These are phyloP conservation scores for Fusarium fujikuroi DNA, from an alignment of 2,329 filamentous ascomycete species.

Conservation along the genomic window DNA sequence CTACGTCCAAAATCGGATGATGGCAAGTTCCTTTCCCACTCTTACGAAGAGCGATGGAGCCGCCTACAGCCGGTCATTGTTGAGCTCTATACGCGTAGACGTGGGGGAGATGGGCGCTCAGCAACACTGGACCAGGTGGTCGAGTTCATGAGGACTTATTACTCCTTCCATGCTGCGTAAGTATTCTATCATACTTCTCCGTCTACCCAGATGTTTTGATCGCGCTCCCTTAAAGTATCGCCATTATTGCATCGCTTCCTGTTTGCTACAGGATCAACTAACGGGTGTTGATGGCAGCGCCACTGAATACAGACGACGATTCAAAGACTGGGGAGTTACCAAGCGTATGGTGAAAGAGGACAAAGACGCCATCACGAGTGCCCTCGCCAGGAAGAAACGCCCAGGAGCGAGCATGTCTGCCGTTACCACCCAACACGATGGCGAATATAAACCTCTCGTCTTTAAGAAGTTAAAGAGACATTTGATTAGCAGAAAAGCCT, in stretches of 20 bases:
- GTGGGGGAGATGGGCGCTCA: fast-evolving
- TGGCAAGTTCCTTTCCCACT: fast-evolving
- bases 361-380: neutral
- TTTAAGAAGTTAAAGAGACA: neutral
- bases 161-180: neutral
- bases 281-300: fast-evolving
- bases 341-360: neutral
- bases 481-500: neutral
- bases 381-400: fast-evolving
- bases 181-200: neutral
- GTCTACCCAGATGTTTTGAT: fast-evolving
- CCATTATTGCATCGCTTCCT: fast-evolving
- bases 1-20: fast-evolving
- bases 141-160: neutral
- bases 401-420: neutral
- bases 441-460: fast-evolving
- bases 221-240: fast-evolving
- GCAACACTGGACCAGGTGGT: neutral
- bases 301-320: fast-evolving
- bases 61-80: neutral
- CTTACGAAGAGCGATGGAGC: neutral
- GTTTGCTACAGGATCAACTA: fast-evolving
- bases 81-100: neutral
- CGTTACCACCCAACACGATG: neutral
- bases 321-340: neutral